Base-by-base conservation (phyloP, 176 grass and related monocot genomes). In the Dactylis glomerata region DNA sequence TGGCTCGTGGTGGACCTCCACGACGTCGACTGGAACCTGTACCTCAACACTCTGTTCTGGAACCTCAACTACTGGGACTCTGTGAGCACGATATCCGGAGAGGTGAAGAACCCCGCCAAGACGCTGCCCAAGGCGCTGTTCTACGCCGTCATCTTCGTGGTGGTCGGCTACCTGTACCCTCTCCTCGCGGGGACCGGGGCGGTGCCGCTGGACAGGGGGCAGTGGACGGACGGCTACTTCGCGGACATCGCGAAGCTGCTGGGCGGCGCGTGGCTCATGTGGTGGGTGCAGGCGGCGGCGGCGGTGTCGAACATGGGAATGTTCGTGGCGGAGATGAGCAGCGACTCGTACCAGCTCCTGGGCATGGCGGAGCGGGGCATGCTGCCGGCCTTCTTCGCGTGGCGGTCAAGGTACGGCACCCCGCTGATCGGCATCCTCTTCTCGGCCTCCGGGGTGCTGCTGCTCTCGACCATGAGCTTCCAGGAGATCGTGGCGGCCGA, bases 401-500 rank as follows among this genome's bases (percentile, higher is more conserved):
- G 44, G 26, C 72, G 72, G 9, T 75, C 72, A 0, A 47, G 72
- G 10, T 32, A 75, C 45, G 72, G 72, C 3, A 75, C 72, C 16
- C 72, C 72, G 44, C 72, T 51, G 27, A 31, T 75, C 72, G 72
- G 72, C 72, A 75, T 75, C 45, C 72, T 75, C 8, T 75, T 75
- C 72, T 75, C 72, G 72, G 72, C 72, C 72, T 75, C 72, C 4
- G 72, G 45, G 8, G 45, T 75, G 44, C 27, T 75, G 27, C 45
- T 75, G 15, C 81, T 92, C 2, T 90, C 87, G 12, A 87, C 84
- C 31, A 67, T 90, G 66, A 92, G 84, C 69, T 92, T 92, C 76
- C 87, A 92, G 69, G 91, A 92, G 74, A 92, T 92, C 19, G 84
- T 92, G 37, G 91, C 87, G 2, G 87, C 87, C 13, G 91, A 92